Base-by-base conservation (phyloP, 2,329 filamentous ascomycete species). In the Intubia oerlemansii region DNA sequence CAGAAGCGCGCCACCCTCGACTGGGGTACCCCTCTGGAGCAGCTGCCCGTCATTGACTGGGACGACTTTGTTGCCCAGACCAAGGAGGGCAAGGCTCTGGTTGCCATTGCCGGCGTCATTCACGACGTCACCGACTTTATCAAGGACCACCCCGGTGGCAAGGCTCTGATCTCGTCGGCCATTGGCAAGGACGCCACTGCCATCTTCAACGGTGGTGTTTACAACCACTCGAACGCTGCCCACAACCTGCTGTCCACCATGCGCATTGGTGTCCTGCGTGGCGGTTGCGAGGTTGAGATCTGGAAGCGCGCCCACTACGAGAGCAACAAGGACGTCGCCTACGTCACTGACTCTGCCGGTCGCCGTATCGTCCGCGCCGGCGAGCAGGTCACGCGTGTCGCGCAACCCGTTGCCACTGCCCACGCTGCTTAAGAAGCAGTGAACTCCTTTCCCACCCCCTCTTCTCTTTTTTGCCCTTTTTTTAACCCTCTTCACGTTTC, bases 201-300 rank as follows among this genome's bases (percentile, higher is more conserved):
- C 41, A 80, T 84, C 54, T 90, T 90, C 66, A 90, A 90, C 51
- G 80, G 80, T 39, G 80, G 80, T 54, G 76, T 90, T 36, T 90
- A 90, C 58, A 66, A 75, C 49, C 80, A 90, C 60, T 81, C 74
- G 48, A 90, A 90, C 54, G 80, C 78, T 32, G 80, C 80, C 20
- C 80, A 90, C 62, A 90, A 90, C 56, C 53, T 88, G 35, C 63
- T 90, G 37, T 82, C 76, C 7, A 88, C 78, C 40, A 88, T 88
- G 78, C 66, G 80, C 41, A 72, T 88, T 10, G 80, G 78, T 51
- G 79, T 90, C 27, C 74, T 90, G 38, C 76, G 78, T 29, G 80
- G 80, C 38, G 80, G 80, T 24, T 81, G 77, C 48, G 80, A 88
- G 50, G 80, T 90, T 17, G 80, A 90, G 61, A 82, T 88, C 52